Conservation (phyloP, 352 stramenopile genomes). For the Globisporangium megalacanthum region DNA sequence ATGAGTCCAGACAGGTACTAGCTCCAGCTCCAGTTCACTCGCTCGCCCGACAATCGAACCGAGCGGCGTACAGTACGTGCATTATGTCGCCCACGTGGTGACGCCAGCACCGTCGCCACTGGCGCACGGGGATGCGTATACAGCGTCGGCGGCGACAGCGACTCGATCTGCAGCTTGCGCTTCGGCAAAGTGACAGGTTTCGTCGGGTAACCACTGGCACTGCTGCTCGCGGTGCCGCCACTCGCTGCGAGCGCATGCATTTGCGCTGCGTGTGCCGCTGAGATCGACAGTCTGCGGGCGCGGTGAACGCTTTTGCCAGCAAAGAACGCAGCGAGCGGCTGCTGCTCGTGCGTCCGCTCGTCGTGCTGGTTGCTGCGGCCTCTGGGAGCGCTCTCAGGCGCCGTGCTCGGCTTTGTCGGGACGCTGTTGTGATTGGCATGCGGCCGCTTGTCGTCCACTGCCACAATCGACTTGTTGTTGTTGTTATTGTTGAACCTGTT, state of each 20-base stretch:
- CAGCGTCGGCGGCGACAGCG: neutral
- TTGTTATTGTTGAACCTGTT: neutral
- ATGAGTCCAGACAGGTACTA: neutral
- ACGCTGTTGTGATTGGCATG: constrained; percentile 2
- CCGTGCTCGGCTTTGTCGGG: constrained; percentile 5
- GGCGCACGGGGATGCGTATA: constrained; percentile 8
- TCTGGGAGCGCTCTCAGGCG: neutral
- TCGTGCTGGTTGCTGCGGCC: constrained; percentile 14
- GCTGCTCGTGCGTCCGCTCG: neutral
- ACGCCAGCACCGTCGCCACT: constrained; percentile 4
- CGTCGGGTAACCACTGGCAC: neutral
- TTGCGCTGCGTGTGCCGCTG: constrained; percentile 13
- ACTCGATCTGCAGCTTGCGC: constrained; percentile 17
- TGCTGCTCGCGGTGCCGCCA: neutral
- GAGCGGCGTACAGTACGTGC: neutral
- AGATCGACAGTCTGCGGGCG: constrained; percentile 14
- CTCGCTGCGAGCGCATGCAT: constrained; percentile 7
- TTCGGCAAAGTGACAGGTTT: constrained; percentile 6
- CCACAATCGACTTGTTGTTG: neutral
- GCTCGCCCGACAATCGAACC: neutral
- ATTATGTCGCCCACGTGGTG: constrained; percentile 16
- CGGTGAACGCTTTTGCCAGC: constrained; percentile 12
- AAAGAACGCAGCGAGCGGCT: constrained; percentile 22
- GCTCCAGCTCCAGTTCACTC: too few species aligned
- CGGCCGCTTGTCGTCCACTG: neutral